A percentile compares a stretch with the other conserved stretches of the same genome.
Conservation (phyloP, 202 grass and related monocot genomes). For the Musa balbisiana region DNA sequence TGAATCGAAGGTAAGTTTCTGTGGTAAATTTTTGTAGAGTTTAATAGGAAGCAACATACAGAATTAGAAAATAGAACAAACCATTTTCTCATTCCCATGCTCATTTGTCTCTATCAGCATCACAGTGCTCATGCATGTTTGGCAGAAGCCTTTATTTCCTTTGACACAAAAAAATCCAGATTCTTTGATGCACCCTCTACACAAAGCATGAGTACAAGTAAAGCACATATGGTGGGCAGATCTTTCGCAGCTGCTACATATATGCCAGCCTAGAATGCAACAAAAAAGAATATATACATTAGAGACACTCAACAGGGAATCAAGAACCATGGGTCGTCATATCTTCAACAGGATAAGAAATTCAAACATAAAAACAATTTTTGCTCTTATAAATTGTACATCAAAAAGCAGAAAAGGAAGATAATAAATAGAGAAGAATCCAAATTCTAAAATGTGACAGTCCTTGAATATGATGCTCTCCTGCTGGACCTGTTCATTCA, state of each 20-base stretch:
- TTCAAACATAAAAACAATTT: background rate
- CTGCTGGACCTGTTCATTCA: too few relatives aligned
- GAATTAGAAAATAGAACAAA: background rate
- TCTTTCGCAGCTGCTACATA: constrained; percentile 93
- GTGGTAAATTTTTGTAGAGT: background rate
- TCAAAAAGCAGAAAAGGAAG: too few relatives aligned
- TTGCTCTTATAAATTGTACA: too few relatives aligned
- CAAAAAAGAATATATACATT: constrained; percentile 14
- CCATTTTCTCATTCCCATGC: constrained; percentile 35
- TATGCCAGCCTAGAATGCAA: constrained; percentile 78
- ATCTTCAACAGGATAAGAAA: background rate
- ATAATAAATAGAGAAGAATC: too few relatives aligned
- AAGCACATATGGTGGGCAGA: constrained; percentile 78
- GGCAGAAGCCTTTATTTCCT: constrained; percentile 79
- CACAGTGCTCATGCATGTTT: constrained; percentile 83
- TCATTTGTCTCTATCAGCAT: constrained; percentile 81
- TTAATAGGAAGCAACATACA: background rate
- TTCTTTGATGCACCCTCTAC: constrained; percentile 71
- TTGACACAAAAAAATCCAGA: constrained; percentile 50
- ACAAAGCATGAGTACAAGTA: constrained; percentile 94
- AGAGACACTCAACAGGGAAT: background rate
- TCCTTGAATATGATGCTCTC: too few relatives aligned
- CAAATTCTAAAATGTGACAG: too few relatives aligned
- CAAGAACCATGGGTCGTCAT: background rate
- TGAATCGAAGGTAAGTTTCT: background rate